Evolutionary conservation across 768 basidiomycete genomes (phyloP).

Genomic region (Tricholoma matsutake): DNA sequence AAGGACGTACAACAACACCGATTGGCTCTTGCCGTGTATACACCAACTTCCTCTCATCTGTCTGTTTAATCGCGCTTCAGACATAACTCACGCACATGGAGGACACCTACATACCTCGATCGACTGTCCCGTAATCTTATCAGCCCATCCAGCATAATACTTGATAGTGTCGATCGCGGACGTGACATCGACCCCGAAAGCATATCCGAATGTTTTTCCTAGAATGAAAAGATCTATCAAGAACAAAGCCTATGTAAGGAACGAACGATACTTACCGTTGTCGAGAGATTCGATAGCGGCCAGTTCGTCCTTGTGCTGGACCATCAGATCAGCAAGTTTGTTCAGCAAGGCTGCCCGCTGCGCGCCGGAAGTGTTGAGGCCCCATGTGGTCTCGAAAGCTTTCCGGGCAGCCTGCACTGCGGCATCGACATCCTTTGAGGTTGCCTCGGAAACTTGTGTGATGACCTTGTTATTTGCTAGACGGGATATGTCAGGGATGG

Average conservation of each 20-base stretch:
- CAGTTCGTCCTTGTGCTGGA: slow-evolving; percentile 42
- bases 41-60: background rate
- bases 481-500: slow-evolving; percentile 7
- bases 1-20: slow-evolving; percentile 2
- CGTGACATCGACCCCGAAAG: slow-evolving; percentile 22
- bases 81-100: background rate
- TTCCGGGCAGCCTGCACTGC: slow-evolving; percentile 67
- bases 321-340: slow-evolving; percentile 52
- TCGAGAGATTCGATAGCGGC: slow-evolving; percentile 51
- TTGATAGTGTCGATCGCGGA: slow-evolving; percentile 34
- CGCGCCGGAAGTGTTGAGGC: slow-evolving; percentile 41
- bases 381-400: slow-evolving; percentile 38
- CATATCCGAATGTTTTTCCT: slow-evolving; percentile 30
- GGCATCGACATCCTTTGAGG: slow-evolving; percentile 65
- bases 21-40: slow-evolving; percentile 3
- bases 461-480: slow-evolving; percentile 61
- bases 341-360: slow-evolving; percentile 39
- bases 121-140: slow-evolving; percentile 30
- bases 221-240: background rate
- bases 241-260: background rate
- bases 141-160: slow-evolving; percentile 61
- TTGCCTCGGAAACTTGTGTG: slow-evolving; percentile 56
- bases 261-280: slow-evolving; percentile 27
- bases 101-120: background rate
- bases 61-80: background rate